Evolutionary conservation across 2,329 filamentous ascomycete species (phyloP), one percentile per base, ranked within the genome.

Genomic region (Pestalotiopsis sp.): DNA sequence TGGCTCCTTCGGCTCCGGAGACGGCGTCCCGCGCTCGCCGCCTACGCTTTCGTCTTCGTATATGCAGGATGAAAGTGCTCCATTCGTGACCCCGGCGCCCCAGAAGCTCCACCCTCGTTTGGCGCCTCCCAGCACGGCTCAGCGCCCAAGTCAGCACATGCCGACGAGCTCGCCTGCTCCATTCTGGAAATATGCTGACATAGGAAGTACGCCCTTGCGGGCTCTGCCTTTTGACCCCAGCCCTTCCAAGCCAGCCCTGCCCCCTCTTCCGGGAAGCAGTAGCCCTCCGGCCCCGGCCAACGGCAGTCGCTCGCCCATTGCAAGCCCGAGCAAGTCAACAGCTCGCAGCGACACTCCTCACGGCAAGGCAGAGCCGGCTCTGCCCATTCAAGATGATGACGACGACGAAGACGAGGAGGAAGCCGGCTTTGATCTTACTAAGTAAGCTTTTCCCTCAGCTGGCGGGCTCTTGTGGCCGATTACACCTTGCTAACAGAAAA

Each of bases 101-200:
- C 90, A 90, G 59, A 88, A 91, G 65, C 90, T 94, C 70, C 89
- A 93, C 71, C 93, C 93, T 38, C 89, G 88, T 73, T 86, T 95
- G 56, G 92, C 91, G 1, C 94, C 94, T 38, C 93, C 93, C 0
- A 94, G 92, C 75, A 95, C 93, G 5, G 90, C 92, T 4, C 92
- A 95, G 77, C 86, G 93, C 67, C 94, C 94, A 11, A 95, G 92
- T 76, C 92, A 94, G 76, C 93, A 94, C 78, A 94, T 95, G 88
- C 92, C 93, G 41, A 94, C 94, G 61, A 94, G 91, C 74, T 94
- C 92, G 39, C 94, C 94, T 0, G 94, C 94, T 1, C 93, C 93
- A 0, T 96, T 97, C 79, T 97, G 94, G 94, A 94, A 93, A 78
- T 96, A 93, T 79, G 90, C 92, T 56, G 92, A 94, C 72, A 87